Evolutionary conservation across 345 rosid species (phyloP).

Genomic region (Pugionium dolabratum): DNA sequence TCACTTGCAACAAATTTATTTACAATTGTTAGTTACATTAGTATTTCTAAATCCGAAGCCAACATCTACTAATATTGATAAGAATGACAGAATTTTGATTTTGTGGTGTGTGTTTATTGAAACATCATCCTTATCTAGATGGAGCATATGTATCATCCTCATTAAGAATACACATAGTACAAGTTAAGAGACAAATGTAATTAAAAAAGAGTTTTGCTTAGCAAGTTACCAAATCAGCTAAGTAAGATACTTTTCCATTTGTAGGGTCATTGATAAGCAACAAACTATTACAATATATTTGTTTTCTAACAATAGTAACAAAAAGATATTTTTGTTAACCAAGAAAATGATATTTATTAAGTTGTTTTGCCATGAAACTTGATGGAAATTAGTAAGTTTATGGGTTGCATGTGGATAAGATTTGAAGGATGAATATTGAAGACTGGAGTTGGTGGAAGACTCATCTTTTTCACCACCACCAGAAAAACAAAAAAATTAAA

Average conservation of each 20-base stretch:
- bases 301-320: constrained; percentile 8
- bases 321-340: not conserved
- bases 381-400: constrained; percentile 23
- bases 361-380: constrained; percentile 19
- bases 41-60: not conserved
- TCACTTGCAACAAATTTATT: too few relatives aligned
- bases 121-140: constrained; percentile 30
- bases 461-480: constrained; percentile 44
- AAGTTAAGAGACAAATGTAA: constrained; percentile 39
- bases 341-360: constrained; percentile 6
- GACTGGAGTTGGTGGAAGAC: constrained; percentile 50
- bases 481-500: constrained; percentile 26
- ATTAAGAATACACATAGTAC: constrained; percentile 40
- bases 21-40: constrained; percentile 10
- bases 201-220: constrained; percentile 40
- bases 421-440: constrained; percentile 37
- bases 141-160: constrained; percentile 28
- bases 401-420: constrained; percentile 46
- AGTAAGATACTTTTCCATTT: constrained; percentile 9
- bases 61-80: not conserved
- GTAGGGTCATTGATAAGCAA: constrained; percentile 29
- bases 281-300: constrained; percentile 6
- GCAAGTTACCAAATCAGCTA: constrained; percentile 38
- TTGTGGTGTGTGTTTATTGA: not conserved
- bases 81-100: not conserved